Percentiles rank a stretch among this genome's conserved stretches.
phyloP scores from a whole-genome alignment of 2,329 filamentous ascomycete genomes.

The Pestalotiopsis sp. region DNA sequence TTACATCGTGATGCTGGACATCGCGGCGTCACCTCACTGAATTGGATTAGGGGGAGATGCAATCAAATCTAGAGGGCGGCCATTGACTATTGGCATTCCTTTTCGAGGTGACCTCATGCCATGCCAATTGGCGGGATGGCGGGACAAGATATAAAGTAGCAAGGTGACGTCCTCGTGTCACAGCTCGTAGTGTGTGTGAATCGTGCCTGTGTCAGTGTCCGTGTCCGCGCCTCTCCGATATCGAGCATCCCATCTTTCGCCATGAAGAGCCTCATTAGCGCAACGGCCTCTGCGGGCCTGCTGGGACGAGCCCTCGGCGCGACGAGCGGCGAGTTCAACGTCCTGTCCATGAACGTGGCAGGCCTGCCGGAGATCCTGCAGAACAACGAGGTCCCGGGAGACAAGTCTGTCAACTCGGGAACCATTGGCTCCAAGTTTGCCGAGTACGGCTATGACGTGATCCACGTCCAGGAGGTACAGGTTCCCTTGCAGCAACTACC shows the following conservation, averaged over 20 bases:
- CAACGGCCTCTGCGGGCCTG: conserved; percentile 7
- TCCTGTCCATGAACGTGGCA: conserved; percentile 31
- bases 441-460: conserved; percentile 58
- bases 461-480: conserved; percentile 62
- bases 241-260: not conserved
- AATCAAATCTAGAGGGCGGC: not conserved
- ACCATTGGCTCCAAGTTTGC: conserved; percentile 58
- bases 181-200: not conserved
- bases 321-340: conserved; percentile 28
- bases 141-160: not conserved
- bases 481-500: not conserved
- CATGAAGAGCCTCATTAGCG: conserved; percentile 3
- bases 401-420: conserved; percentile 58
- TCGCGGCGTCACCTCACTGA: conserved; percentile 2
- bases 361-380: conserved; percentile 46
- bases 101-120: not conserved
- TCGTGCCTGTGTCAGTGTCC: not conserved
- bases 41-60: not conserved
- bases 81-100: not conserved
- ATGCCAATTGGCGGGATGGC: not conserved
- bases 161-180: not conserved
- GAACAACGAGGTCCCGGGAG: conserved; percentile 59
- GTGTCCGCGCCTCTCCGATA: not conserved
- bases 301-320: conserved; percentile 7
- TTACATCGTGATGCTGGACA: not conserved